Base-by-base conservation (phyloP, 352 stramenopile genomes). In the Phytophthora ohioensis region DNA sequence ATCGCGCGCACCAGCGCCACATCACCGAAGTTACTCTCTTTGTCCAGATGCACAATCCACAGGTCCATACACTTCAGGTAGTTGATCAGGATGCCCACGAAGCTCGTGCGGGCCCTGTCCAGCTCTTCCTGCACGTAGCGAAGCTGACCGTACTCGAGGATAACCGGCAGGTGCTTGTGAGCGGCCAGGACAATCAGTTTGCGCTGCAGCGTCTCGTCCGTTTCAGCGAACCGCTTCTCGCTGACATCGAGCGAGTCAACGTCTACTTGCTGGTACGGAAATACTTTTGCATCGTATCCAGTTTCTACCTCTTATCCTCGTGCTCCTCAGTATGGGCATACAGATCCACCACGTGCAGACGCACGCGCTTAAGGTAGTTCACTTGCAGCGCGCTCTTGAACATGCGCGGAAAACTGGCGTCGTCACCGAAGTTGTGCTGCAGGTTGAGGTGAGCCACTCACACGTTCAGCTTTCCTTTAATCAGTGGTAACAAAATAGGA, bases 21-120 rank as follows among this genome's bases (percentile, higher is more conserved):
- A 58, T 79, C 76, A 45, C 94, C 86, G 49, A 90, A 95, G 80
- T 99, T 99, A 63, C 98, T 89, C 83, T 99, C 97, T 79, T 98
- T 98, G 78, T 99, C 97, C 71, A 98, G 69, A 79, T 98, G 98
- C 17, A 99, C 94, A 80, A 98, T 99, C 79, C 97, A 95, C 27
- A 99, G 71, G 76, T 99, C 97, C 69, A 98, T 88, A 27, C 96
- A 92, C 81, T 99, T 99, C 12, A 92, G 91, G 83, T 98, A 96
- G 72, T 98, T 99, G 43, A 87, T 78, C 45, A 99, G 60, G 12
- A 99, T 81, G 36, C 92, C 93, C 66, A 98, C 96, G 48, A 98
- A 98, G 46, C 99, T 95, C 9, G 96, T 99, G 38, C 97, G 86
- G 35, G 91, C 97, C 68, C 97, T 96, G 73, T 99, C 97, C 30